These are phyloP conservation scores for Globisporangium acanthophoron DNA, from an alignment of 352 stramenopile genomes.

Conservation along the genomic window DNA sequence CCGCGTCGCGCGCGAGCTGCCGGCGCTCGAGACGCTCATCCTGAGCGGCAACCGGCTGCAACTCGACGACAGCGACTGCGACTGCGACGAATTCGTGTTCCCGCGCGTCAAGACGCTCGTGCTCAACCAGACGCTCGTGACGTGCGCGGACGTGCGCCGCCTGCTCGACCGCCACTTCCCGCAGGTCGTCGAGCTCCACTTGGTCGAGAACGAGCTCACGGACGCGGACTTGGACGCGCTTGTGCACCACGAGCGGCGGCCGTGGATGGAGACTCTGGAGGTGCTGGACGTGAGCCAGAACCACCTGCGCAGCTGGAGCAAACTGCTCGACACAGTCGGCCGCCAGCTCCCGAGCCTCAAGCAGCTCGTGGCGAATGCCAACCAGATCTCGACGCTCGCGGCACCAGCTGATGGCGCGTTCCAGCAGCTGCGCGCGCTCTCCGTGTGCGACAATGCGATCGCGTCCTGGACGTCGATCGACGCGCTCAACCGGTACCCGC, in stretches of 20 bases:
- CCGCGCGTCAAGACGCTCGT: constrained; percentile 55
- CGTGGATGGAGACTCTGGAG: constrained; percentile 31
- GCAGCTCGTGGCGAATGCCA: constrained; percentile 63
- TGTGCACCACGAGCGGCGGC: background rate
- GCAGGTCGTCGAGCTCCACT: constrained; percentile 41
- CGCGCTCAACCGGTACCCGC: constrained; percentile 52
- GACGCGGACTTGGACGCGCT: constrained; percentile 34
- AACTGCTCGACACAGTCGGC: constrained; percentile 33
- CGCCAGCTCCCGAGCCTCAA: constrained; percentile 32
- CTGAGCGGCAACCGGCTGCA: constrained; percentile 60
- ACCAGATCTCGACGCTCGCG: constrained; percentile 46
- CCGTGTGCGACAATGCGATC: constrained; percentile 59
- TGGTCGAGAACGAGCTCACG: constrained; percentile 47
- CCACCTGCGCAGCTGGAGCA: constrained; percentile 37
- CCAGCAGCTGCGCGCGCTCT: constrained; percentile 47
- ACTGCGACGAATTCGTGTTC: constrained; percentile 11
- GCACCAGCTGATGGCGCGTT: constrained; percentile 13
- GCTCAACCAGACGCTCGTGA: constrained; percentile 55
- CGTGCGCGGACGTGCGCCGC: constrained; percentile 26
- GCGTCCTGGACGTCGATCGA: constrained; percentile 75
- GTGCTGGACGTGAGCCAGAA: constrained; percentile 70
- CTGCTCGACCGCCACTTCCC: constrained; percentile 56
- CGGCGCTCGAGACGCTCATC: constrained; percentile 63
- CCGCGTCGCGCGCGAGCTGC: constrained; percentile 39
- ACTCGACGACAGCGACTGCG: constrained; percentile 13